phyloP scores from a whole-genome alignment of 1,284 basidiomycete species.

The Ustilago loliicola region DNA sequence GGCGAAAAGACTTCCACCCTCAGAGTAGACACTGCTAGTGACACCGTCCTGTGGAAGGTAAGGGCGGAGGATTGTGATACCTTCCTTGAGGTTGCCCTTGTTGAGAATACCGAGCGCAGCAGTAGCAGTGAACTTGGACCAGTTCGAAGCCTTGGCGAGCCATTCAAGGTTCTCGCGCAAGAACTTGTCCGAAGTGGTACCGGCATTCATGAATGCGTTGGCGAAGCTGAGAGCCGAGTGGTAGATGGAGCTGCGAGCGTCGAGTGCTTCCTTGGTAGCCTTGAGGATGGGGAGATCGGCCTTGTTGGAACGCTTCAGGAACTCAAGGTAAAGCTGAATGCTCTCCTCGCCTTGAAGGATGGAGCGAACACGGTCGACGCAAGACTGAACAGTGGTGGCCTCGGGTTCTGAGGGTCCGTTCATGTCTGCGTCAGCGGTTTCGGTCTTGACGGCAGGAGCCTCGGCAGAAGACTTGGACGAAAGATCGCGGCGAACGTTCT shows the following conservation, averaged over 20 bases:
- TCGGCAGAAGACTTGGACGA: constrained; percentile 32
- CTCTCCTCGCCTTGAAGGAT: constrained; percentile 69
- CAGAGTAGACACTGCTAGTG: constrained; percentile 67
- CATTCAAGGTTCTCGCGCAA: constrained; percentile 70
- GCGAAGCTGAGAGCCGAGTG: constrained; percentile 69
- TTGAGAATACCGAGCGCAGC: constrained; percentile 70
- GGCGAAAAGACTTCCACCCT: constrained; percentile 69
- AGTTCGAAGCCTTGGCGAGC: constrained; percentile 70
- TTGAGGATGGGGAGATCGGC: constrained; percentile 69
- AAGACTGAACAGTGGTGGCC: constrained; percentile 45
- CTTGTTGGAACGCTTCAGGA: constrained; percentile 67
- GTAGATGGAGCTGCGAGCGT: constrained; percentile 69
- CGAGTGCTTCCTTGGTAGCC: constrained; percentile 67
- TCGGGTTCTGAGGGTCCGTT: constrained; percentile 36
- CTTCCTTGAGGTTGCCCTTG: constrained; percentile 69
- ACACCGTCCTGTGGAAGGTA: constrained; percentile 68
- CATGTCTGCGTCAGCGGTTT: constrained; percentile 46
- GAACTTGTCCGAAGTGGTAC: constrained; percentile 70
- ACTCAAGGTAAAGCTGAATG: constrained; percentile 69
- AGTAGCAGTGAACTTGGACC: constrained; percentile 70
- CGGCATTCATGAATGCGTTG: constrained; percentile 70
- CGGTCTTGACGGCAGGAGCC: constrained; percentile 24
- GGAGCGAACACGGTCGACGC: constrained; percentile 57
- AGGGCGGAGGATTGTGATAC: constrained; percentile 66
- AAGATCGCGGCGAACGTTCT: constrained; percentile 61